Conservation (phyloP, 2,329 filamentous ascomycete genomes). For the Xylaria sp. region DNA sequence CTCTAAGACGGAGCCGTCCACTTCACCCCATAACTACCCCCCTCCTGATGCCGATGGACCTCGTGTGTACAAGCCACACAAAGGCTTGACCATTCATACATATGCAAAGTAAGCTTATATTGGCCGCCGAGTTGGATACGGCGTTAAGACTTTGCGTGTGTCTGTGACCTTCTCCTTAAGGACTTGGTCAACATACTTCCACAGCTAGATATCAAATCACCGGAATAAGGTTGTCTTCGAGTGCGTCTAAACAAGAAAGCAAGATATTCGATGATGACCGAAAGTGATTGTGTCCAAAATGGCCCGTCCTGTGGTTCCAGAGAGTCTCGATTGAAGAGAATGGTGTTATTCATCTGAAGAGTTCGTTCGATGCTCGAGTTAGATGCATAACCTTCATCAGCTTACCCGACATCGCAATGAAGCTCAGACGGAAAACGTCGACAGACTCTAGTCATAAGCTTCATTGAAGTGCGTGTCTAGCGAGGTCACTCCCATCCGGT, state of each 20-base stretch:
- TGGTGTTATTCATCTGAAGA: no score
- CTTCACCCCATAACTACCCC: background rate
- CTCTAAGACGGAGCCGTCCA: conserved; percentile 7
- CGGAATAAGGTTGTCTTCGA: background rate
- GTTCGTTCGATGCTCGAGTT: background rate
- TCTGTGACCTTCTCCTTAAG: background rate
- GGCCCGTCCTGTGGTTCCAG: background rate
- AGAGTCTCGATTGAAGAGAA: background rate
- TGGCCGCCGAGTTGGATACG: background rate
- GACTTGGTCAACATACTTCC: background rate
- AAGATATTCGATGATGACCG: background rate
- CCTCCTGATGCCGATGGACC: no score
- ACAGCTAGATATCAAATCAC: background rate
- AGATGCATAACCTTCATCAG: background rate
- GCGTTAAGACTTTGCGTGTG: background rate
- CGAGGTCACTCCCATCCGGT: conserved; percentile 1
- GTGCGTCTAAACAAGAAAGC: background rate
- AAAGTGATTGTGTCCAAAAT: background rate
- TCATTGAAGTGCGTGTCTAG: background rate
- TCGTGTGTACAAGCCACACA: background rate
- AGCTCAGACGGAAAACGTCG: background rate
- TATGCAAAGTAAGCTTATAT: conserved; percentile 28
- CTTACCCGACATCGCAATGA: background rate
- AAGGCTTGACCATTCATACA: conserved; percentile 19
- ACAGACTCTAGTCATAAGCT: background rate